A percentile compares a stretch with the other conserved stretches of the same genome.
These are phyloP conservation scores for Candida nonsorbophila DNA, from an alignment of 805 yeast species.

Conservation along the genomic window DNA sequence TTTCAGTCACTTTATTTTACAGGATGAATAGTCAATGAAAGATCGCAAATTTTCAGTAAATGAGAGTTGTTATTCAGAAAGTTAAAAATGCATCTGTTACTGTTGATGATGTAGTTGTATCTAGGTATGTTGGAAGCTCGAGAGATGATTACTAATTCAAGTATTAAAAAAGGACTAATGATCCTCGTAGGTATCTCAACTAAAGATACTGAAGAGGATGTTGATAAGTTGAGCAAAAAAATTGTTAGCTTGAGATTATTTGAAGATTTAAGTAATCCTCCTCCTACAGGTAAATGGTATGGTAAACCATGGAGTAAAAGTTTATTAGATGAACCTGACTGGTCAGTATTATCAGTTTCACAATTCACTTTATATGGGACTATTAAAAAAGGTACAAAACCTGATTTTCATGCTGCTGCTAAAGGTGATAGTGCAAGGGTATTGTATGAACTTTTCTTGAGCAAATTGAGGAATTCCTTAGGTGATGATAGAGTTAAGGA, in stretches of 20 bases:
- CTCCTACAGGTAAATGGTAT: slow-evolving; percentile 33
- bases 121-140: slow-evolving; percentile 40
- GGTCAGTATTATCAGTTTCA: slow-evolving; percentile 79
- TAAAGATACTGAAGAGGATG: slow-evolving; percentile 73
- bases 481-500: slow-evolving; percentile 63
- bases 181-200: slow-evolving; percentile 80
- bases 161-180: slow-evolving; percentile 68
- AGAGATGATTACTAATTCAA: slow-evolving; percentile 3
- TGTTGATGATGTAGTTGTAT: slow-evolving; percentile 65
- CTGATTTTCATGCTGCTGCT: slow-evolving; percentile 91
- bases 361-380: slow-evolving; percentile 89
- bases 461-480: slow-evolving; percentile 41
- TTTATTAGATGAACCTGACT: slow-evolving; percentile 56
- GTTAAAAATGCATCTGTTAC: slow-evolving; percentile 87
- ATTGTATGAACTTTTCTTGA: slow-evolving; percentile 51
- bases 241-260: slow-evolving; percentile 63
- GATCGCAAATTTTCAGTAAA: slow-evolving; percentile 16
- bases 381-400: slow-evolving; percentile 87
- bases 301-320: slow-evolving; percentile 72
- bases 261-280: slow-evolving; percentile 50
- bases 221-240: slow-evolving; percentile 62
- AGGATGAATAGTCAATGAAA: slow-evolving; percentile 14
- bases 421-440: slow-evolving; percentile 58
- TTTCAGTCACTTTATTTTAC: slow-evolving; percentile 42
- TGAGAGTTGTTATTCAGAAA: slow-evolving; percentile 89